phyloP scores from a whole-genome alignment of 768 basidiomycete species.

The Daedaleopsis nitida region DNA sequence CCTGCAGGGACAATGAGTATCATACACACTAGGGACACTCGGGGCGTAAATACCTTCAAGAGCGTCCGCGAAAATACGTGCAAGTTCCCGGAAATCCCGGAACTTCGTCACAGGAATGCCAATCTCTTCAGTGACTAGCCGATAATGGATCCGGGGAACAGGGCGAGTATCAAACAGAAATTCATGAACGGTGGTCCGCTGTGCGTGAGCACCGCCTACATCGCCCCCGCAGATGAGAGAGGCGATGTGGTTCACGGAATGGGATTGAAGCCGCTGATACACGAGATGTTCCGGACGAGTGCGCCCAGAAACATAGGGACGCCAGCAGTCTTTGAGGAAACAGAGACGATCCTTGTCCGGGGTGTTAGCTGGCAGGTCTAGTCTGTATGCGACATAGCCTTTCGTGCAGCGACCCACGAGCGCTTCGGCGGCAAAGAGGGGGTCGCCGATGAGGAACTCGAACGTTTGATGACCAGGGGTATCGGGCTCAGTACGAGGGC shows the following conservation, averaged over 20 bases:
- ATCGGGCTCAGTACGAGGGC: not conserved
- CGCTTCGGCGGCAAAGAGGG: not conserved
- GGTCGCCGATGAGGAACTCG: conserved; percentile 8
- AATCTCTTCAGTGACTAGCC: conserved; percentile 9
- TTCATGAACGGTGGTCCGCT: not conserved
- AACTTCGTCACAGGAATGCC: conserved; percentile 5
- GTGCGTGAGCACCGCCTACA: not conserved
- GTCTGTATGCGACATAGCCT: conserved; percentile 10
- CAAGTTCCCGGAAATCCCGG: not conserved
- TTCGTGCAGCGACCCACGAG: conserved; percentile 5
- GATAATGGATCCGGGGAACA: conserved; percentile 7
- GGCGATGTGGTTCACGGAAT: not conserved
- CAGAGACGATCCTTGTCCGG: not conserved
- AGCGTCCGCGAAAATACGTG: not conserved
- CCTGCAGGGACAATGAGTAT: not conserved
- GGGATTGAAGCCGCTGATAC: not conserved
- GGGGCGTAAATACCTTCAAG: too few species aligned
- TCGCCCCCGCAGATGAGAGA: conserved; percentile 15
- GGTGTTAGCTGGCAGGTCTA: not conserved
- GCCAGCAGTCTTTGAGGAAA: conserved; percentile 20
- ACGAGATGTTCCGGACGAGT: conserved; percentile 8
- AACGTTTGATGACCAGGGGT: not conserved
- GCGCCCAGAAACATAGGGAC: not conserved
- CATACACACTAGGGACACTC: not conserved
- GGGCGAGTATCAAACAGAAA: not conserved